Evolutionary conservation across 192 early-diverging fungal species (phyloP).

Genomic region (Coemansia furcata): DNA sequence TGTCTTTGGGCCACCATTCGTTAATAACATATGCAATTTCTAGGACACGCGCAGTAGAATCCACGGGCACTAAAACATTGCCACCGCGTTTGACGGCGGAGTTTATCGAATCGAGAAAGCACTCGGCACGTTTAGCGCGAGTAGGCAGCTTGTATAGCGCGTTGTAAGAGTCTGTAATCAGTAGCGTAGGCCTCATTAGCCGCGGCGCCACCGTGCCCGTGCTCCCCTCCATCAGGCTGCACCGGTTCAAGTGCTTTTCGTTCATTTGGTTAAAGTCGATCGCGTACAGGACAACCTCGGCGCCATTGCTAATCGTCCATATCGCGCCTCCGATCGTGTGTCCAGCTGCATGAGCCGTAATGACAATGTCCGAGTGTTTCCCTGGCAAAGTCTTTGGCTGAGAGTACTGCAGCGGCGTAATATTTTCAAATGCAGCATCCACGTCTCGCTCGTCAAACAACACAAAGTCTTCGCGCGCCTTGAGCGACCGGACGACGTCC

Average conservation of each 20-base stretch:
- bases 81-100: constrained; percentile 63
- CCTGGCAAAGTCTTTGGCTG: constrained; percentile 76
- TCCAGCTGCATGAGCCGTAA: constrained; percentile 90
- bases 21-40: constrained; percentile 90
- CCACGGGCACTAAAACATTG: constrained; percentile 86
- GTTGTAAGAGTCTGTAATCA: constrained; percentile 92
- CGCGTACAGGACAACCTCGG: constrained; percentile 91
- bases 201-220: constrained; percentile 64
- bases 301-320: constrained; percentile 95
- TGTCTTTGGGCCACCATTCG: constrained; percentile 69
- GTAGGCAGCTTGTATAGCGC: constrained; percentile 63
- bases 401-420: constrained; percentile 79
- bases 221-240: constrained; percentile 39
- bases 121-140: constrained; percentile 71
- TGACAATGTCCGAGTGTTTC: constrained; percentile 70
- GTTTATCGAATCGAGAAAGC: constrained; percentile 62
- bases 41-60: constrained; percentile 84
- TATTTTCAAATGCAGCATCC: constrained; percentile 78
- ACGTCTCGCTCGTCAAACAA: constrained; percentile 79
- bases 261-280: constrained; percentile 94
- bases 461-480: constrained; percentile 66
- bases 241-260: constrained; percentile 65
- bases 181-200: constrained; percentile 76
- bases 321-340: constrained; percentile 95
- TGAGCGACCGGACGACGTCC: constrained; percentile 74